Evolutionary conservation across 805 yeast species (phyloP).

Genomic region (Nadsonia fulvescens): DNA sequence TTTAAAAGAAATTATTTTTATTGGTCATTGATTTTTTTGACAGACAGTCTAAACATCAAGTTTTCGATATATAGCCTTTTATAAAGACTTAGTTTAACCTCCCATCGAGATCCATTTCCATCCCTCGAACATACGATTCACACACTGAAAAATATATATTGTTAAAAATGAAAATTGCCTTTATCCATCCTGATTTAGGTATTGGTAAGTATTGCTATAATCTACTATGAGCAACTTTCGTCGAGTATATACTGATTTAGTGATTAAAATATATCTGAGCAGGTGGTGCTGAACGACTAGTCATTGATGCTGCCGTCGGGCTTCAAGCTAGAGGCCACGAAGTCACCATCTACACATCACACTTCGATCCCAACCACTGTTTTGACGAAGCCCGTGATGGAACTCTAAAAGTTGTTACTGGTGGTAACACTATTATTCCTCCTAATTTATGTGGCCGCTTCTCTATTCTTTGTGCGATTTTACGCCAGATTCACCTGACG

Average conservation of each 20-base stretch:
- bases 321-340: conserved; percentile 47
- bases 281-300: conserved; percentile 90
- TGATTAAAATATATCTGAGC: neutral
- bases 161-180: conserved; percentile 41
- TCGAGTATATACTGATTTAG: neutral
- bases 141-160: neutral
- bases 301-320: conserved; percentile 88
- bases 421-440: conserved; percentile 71
- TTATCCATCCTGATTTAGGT: conserved; percentile 90
- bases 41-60: too few species aligned
- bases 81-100: too few species aligned
- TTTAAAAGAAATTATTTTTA: too few species aligned
- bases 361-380: conserved; percentile 73
- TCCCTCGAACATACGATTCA: too few species aligned
- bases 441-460: conserved; percentile 46
- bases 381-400: conserved; percentile 66
- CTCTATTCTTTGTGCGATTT: conserved; percentile 62
- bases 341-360: conserved; percentile 67
- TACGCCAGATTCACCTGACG: conserved; percentile 62
- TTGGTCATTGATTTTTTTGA: too few species aligned
- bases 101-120: too few species aligned
- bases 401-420: conserved; percentile 42
- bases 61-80: too few species aligned
- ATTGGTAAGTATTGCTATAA: conserved; percentile 31
- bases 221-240: neutral